These are phyloP conservation scores for Stylosanthes scabra DNA, from an alignment of 331 rosid species.

Conservation along the genomic window DNA sequence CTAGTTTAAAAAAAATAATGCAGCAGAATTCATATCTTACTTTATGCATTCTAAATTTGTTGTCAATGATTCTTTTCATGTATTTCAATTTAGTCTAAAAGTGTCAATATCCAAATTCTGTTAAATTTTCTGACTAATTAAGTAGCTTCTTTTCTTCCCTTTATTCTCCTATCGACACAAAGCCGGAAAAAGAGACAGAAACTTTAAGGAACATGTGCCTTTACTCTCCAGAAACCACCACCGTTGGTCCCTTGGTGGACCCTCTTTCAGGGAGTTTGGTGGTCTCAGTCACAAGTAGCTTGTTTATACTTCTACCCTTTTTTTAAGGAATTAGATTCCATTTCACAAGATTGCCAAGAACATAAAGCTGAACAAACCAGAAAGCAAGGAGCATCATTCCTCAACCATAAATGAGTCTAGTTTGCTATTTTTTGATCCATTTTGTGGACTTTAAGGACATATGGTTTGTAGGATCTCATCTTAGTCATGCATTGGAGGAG, in stretches of 20 bases:
- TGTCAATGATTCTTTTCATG: constrained; percentile 1
- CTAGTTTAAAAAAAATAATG: neutral
- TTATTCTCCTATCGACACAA: neutral
- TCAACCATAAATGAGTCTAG: constrained; percentile 13
- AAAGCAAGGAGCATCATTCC: constrained; percentile 15
- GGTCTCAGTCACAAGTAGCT: constrained; percentile 41
- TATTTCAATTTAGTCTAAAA: neutral
- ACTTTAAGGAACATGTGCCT: constrained; percentile 27
- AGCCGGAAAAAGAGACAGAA: constrained; percentile 15
- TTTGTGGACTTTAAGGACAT: constrained; percentile 26
- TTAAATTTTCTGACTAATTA: no score
- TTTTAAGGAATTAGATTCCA: constrained; percentile 24
- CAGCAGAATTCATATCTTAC: neutral
- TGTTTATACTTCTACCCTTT: constrained; percentile 19
- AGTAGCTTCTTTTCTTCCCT: constrained; percentile 1
- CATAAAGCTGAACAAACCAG: neutral
- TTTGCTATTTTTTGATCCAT: constrained; percentile 27
- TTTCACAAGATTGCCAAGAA: constrained; percentile 23
- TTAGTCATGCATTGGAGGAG: constrained; percentile 4
- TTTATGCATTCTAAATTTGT: constrained; percentile 7
- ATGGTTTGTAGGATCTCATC: neutral
- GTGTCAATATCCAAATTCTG: neutral
- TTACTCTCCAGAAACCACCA: constrained; percentile 27
- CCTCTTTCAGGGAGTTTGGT: constrained; percentile 32
- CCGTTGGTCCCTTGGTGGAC: constrained; percentile 23